phyloP scores from a whole-genome alignment of 257 asterid genomes.

The Hygrophila difformis region DNA sequence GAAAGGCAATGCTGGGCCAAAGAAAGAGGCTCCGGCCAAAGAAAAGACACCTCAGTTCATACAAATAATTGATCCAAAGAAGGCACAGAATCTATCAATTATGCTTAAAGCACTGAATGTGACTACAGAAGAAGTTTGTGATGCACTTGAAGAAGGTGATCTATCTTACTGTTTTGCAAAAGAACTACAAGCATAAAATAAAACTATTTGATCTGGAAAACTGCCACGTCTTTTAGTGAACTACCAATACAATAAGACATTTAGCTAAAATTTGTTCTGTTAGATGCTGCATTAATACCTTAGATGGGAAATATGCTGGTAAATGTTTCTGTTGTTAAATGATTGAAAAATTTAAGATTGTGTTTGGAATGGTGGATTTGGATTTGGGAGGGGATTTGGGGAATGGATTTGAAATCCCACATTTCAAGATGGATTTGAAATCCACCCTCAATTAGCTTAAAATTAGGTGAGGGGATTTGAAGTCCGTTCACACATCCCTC shows the following conservation, averaged over 20 bases:
- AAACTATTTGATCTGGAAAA: neutral
- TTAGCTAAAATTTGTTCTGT: neutral
- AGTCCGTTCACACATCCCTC: too few relatives aligned
- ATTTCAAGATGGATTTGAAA: too few relatives aligned
- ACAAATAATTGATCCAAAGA: constrained; percentile 76
- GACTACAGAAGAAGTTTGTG: constrained; percentile 86
- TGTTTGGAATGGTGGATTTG: too few relatives aligned
- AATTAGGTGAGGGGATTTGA: too few relatives aligned
- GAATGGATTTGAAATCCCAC: too few relatives aligned
- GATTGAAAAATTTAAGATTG: too few relatives aligned
- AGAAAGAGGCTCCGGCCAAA: constrained; percentile 34
- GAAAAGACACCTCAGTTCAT: constrained; percentile 34
- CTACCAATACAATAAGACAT: neutral
- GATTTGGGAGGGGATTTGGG: too few relatives aligned
- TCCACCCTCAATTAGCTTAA: too few relatives aligned
- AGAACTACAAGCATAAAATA: neutral
- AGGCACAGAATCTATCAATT: constrained; percentile 85
- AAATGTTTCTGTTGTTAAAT: neutral
- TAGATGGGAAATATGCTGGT: too few relatives aligned
- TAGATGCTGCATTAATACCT: neutral
- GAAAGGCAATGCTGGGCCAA: constrained; percentile 33
- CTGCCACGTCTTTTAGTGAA: too few relatives aligned
- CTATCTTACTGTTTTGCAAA: constrained; percentile 12
- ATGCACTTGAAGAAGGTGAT: constrained; percentile 92
- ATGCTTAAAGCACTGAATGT: constrained; percentile 87